These are phyloP conservation scores for Zalerion maritima DNA, from an alignment of 495 filamentous ascomycete genomes.

Conservation along the genomic window DNA sequence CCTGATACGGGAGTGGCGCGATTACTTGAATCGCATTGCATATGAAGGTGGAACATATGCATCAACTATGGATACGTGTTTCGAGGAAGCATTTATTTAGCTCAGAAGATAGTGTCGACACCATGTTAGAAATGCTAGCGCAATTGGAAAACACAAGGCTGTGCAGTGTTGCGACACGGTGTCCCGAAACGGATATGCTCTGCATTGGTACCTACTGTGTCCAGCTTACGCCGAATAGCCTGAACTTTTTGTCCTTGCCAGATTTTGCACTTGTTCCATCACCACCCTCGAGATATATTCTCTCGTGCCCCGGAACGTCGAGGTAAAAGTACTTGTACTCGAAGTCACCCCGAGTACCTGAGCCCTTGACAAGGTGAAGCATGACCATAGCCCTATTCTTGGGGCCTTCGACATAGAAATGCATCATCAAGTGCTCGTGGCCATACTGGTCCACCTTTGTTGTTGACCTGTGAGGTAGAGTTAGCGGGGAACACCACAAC, in stretches of 20 bases:
- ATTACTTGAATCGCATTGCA: too few relatives aligned
- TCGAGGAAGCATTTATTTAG: too few relatives aligned
- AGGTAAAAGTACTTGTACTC: conserved; percentile 70
- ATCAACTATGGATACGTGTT: too few relatives aligned
- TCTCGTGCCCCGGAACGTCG: conserved; percentile 49
- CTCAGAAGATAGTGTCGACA: too few relatives aligned
- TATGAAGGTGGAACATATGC: too few relatives aligned
- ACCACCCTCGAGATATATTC: conserved; percentile 48
- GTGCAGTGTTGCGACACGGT: too few relatives aligned
- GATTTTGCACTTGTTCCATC: conserved; percentile 22
- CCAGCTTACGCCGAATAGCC: conserved; percentile 54
- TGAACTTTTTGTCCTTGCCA: conserved; percentile 31
- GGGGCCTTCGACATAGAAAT: conserved; percentile 84
- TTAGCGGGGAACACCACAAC: conserved; percentile 6
- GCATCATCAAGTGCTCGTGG: conserved; percentile 70
- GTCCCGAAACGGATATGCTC: too few relatives aligned
- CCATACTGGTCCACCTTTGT: conserved; percentile 56
- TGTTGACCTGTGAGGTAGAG: conserved; percentile 34
- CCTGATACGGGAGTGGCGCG: too few relatives aligned
- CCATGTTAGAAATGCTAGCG: too few relatives aligned
- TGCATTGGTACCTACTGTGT: too few relatives aligned
- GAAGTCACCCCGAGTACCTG: conserved; percentile 47
- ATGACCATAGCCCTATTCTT: conserved; percentile 56
- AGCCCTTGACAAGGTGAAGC: conserved; percentile 57
- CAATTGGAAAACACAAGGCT: too few relatives aligned